phyloP scores from a whole-genome alignment of 371 early-diverging fungal species.

The Saksenaea oblongispora region DNA sequence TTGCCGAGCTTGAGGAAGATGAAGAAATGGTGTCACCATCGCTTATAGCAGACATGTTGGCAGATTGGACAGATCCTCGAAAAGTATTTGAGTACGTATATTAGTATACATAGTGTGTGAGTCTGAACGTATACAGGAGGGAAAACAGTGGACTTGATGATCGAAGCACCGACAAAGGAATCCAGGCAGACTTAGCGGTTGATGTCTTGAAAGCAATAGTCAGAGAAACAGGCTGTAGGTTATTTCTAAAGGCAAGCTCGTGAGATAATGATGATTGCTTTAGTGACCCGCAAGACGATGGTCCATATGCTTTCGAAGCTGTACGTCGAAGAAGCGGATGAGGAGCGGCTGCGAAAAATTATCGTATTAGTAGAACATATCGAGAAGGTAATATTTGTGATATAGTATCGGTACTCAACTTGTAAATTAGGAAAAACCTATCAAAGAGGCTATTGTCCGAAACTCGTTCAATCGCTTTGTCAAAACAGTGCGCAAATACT shows the following conservation, averaged over 20 bases:
- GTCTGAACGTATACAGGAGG: constrained; percentile 4
- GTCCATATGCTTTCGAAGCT: constrained; percentile 37
- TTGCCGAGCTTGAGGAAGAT: constrained; percentile 36
- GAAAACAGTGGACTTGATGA: constrained; percentile 12
- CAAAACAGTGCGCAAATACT: constrained; percentile 19
- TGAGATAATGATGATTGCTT: background rate
- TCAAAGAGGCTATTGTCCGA: constrained; percentile 26
- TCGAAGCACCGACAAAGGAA: constrained; percentile 21
- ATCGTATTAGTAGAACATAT: constrained; percentile 23
- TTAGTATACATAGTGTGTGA: background rate
- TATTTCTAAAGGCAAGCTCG: background rate
- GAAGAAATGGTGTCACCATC: constrained; percentile 53
- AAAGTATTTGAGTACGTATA: constrained; percentile 44
- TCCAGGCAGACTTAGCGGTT: constrained; percentile 44
- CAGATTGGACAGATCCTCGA: constrained; percentile 63
- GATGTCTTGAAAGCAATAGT: constrained; percentile 36
- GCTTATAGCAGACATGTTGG: constrained; percentile 57
- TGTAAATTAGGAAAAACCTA: constrained; percentile 23
- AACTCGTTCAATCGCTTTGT: constrained; percentile 33
- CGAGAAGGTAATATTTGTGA: constrained; percentile 27
- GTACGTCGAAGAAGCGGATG: constrained; percentile 30
- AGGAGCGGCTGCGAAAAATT: constrained; percentile 29
- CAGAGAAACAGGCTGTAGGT: constrained; percentile 20
- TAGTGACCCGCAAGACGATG: constrained; percentile 41
- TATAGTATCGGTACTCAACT: background rate